Base-by-base conservation (phyloP, 441 rosid genomes). In the Theobroma grandiflorum region DNA sequence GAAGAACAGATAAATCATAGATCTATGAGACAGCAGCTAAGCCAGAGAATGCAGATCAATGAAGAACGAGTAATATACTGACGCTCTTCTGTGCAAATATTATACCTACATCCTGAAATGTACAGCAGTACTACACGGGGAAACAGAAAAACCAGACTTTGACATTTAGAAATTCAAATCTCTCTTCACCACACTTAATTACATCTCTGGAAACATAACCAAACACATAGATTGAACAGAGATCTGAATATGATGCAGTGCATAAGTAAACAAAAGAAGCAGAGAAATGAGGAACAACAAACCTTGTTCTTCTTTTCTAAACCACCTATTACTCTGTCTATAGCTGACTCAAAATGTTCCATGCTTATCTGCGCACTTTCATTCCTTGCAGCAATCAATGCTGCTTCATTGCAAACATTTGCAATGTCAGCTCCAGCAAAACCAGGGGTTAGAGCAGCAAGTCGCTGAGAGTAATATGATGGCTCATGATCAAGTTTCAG, bases 401-500 rank as follows among this genome's bases (percentile, higher is more conserved):
- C 93, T 74, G 92, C 95, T 81, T 91, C 95, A 76, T 90, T 91
- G 80, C 91, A 85, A 78, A 92, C 90, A 79, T 91, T 91, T 12
- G 95, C 94, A 74, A 92, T 91, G 81, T 92, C 97, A 14, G 92
- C 97, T 45, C 95, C 93, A 81, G 92, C 88, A 84, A 93, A 91
- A 81, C 95, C 93, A 67, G 94, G 94, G 62, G 94, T 89, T 38
- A 91, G 89, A 75, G 93, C 90, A 64, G 93, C 94, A 76, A 91
- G 90, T 72, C 87, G 85, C 78, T 91, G 91, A 45, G 94, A 87
- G 85, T 84, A 88, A 83, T 53, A 86, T 1, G 87, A 84, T 47
- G 92, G 91, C 49, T 86, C 89, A 7, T 82, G 78, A 86, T 91
- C 92, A 75, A 91, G 90, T 86, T 90, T 93, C 72, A 91, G 76